Base-by-base conservation (phyloP, 2,329 filamentous ascomycete species). In the Calcarisporium arbuscula region DNA sequence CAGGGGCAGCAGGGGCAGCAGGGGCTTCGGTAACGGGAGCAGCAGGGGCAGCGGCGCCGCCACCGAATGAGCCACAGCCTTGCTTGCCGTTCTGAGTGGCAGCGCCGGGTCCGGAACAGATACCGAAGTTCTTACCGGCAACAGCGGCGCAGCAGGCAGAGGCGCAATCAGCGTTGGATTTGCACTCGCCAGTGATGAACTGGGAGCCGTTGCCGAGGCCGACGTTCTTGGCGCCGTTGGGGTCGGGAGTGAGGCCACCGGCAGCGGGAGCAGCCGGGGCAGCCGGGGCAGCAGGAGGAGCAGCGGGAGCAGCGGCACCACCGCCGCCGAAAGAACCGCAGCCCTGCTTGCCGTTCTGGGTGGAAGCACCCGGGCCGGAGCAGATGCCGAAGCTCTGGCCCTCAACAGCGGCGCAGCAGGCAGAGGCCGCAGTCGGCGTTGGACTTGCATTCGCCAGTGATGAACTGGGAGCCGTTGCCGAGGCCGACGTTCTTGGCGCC, bases 331-430 rank as follows among this genome's bases (percentile, higher is more conserved):
- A 55, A n/a, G n/a, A n/a, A 22, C 50, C 52, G 26, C 57, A 60
- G 9, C 57, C 56, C 15, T 47, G 47, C 47, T 58, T 58, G 36
- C 54, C 55, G 15, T 48, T 44, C 30, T 49, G 43, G 29, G 50
- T 48, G 29, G 45, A 43, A 2, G 48, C 52, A 2, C 39, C 47
- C 29, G 37, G 40, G 8, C 41, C 53, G 8, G 54, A 54, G 50
- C 56, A 52, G 19, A 25, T 43, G 22, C 52, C 52, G 19, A n/a
- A n/a, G n/a, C 33, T 34, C 8, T 34, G 33, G 10, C 33, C 37
- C 4, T 23, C 26, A 10, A 46, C 43, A 30, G 47, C 36, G 8
- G 53, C 53, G 23, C 55, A 58, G 46, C 55, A 58, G n/a, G 35
- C 41, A 14, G 53, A 54, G 3, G 46, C n/a, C 48, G 33, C 55